phyloP scores from a whole-genome alignment of 306 rosid genomes.

The Acacia acuminata region DNA sequence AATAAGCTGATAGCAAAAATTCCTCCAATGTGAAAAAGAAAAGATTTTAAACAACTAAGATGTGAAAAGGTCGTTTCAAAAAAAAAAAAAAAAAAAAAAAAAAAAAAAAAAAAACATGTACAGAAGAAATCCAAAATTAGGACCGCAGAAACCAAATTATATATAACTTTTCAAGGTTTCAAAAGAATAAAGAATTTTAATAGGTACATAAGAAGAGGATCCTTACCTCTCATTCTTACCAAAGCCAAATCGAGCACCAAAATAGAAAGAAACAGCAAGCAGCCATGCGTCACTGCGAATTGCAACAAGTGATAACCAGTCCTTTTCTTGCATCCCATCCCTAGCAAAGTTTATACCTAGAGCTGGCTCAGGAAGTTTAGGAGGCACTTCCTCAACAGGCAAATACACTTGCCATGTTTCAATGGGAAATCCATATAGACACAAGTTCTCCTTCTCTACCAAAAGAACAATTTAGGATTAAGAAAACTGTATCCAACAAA shows the following conservation, averaged over 20 bases:
- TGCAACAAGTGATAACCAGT: constrained; percentile 96
- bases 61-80: not conserved
- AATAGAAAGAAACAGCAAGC: constrained; percentile 91
- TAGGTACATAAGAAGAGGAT: not conserved
- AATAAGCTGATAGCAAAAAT: not conserved
- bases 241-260: constrained; percentile 98
- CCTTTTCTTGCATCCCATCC: constrained; percentile 99
- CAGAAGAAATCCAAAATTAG: constrained; percentile 19
- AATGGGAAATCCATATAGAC: constrained; percentile 90
- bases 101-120: not conserved
- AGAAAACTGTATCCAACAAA: not conserved
- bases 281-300: constrained; percentile 99
- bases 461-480: not conserved
- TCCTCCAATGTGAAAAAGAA: not conserved
- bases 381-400: constrained; percentile 99
- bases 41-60: constrained; percentile 14
- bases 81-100: no score
- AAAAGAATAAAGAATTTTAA: constrained; percentile 8
- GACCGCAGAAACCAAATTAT: not conserved
- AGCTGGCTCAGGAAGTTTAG: constrained; percentile 99
- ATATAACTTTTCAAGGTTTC: not conserved
- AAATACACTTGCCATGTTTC: constrained; percentile 98
- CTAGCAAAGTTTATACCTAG: constrained; percentile 98
- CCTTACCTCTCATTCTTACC: constrained; percentile 97
- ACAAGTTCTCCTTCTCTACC: constrained; percentile 92